These are phyloP conservation scores for Podaxis carcinomalis DNA, from an alignment of 768 basidiomycete species.

Conservation along the genomic window DNA sequence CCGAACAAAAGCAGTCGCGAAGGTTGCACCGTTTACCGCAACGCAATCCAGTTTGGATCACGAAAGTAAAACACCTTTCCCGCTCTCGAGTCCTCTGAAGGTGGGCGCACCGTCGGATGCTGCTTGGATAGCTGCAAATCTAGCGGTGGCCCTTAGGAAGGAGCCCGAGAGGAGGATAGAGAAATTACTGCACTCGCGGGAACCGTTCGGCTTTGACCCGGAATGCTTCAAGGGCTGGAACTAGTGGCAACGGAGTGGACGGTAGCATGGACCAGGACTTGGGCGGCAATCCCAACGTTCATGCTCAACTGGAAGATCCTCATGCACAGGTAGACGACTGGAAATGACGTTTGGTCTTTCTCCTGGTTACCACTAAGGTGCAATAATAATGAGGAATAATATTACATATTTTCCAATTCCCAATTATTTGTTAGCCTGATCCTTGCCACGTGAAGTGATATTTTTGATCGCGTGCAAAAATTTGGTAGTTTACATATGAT, in stretches of 20 bases:
- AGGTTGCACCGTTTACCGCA: neutral
- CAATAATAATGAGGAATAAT: neutral
- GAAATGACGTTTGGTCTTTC: neutral
- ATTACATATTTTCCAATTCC: neutral
- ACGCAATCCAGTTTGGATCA: neutral
- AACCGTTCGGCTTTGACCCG: neutral
- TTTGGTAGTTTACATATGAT: neutral
- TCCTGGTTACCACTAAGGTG: neutral
- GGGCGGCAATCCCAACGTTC: neutral
- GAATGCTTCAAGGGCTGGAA: neutral
- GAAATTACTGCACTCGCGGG: neutral
- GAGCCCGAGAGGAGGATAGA: neutral
- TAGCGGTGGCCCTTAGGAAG: neutral
- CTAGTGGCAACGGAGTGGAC: neutral
- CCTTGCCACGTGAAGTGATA: neutral
- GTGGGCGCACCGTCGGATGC: neutral
- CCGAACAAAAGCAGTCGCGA: neutral
- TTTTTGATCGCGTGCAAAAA: neutral
- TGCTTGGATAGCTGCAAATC: neutral
- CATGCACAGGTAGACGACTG: neutral
- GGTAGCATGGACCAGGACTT: no score
- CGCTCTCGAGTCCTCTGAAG: neutral
- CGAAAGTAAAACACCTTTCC: neutral
- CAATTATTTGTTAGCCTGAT: neutral
- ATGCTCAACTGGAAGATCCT: neutral